phyloP scores from a whole-genome alignment of 331 rosid genomes.

The Quercus phellos region DNA sequence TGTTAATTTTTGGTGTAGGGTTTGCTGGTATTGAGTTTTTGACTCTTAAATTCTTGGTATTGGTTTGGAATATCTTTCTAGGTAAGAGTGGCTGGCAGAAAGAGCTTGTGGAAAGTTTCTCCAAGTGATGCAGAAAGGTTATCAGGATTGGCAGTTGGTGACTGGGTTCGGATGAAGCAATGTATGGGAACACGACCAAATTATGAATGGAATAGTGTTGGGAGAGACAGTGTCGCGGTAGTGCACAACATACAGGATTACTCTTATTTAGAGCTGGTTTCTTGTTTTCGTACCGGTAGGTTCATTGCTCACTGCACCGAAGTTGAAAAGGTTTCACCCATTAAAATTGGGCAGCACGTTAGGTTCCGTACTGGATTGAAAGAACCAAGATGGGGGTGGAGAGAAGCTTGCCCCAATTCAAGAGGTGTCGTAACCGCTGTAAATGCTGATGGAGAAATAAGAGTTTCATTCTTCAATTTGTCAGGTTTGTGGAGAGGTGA shows the following conservation, averaged over 20 bases:
- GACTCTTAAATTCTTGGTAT: not conserved
- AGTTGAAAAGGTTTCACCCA: conserved; percentile 69
- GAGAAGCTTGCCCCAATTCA: conserved; percentile 71
- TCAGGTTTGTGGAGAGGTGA: conserved; percentile 89
- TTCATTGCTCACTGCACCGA: conserved; percentile 80
- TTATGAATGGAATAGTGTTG: conserved; percentile 83
- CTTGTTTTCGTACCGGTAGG: conserved; percentile 91
- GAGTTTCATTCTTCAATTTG: conserved; percentile 76
- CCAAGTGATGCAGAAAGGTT: conserved; percentile 97
- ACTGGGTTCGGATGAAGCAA: conserved; percentile 97
- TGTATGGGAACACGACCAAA: conserved; percentile 86
- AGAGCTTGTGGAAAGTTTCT: conserved; percentile 84
- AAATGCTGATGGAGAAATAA: conserved; percentile 92
- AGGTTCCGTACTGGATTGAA: conserved; percentile 68
- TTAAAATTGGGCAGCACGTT: conserved; percentile 87
- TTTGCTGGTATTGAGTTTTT: not conserved
- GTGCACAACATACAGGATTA: conserved; percentile 94
- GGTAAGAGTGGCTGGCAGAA: conserved; percentile 84
- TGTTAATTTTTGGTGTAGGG: not conserved
- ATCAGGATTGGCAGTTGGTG: conserved; percentile 97
- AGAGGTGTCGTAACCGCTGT: conserved; percentile 77
- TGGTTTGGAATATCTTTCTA: conserved; percentile 15
- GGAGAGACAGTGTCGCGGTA: conserved; percentile 84
- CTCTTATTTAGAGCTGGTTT: conserved; percentile 83
- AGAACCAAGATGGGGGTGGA: conserved; percentile 99